These are phyloP conservation scores for Yamadazyma laniorum DNA, from an alignment of 805 yeast genomes.

Conservation along the genomic window DNA sequence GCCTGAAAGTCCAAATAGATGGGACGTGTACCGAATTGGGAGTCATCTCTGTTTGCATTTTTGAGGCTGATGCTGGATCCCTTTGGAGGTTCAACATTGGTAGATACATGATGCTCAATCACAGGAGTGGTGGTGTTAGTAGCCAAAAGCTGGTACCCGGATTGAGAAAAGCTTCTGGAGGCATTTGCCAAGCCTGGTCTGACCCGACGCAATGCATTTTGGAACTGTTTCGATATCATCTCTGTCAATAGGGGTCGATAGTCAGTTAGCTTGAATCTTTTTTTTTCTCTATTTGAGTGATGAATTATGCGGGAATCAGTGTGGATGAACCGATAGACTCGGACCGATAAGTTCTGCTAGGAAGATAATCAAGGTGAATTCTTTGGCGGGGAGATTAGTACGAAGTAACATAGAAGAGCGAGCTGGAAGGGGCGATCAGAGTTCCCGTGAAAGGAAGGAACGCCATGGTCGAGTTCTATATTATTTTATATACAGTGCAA, in stretches of 20 bases:
- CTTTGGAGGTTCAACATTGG: constrained; percentile 37
- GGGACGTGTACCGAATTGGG: constrained; percentile 71
- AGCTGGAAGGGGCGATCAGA: too few species aligned
- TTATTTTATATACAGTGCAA: too few species aligned
- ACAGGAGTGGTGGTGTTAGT: constrained; percentile 7
- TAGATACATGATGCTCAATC: constrained; percentile 11
- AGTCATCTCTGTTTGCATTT: constrained; percentile 45
- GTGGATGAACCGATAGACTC: neutral
- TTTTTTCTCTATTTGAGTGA: neutral
- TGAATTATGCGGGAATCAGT: neutral
- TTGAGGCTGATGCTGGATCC: constrained; percentile 48
- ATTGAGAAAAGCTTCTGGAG: neutral
- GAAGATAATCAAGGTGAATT: too few species aligned
- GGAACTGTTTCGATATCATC: constrained; percentile 2
- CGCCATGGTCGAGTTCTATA: too few species aligned
- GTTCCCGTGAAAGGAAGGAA: too few species aligned
- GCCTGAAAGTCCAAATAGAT: constrained; percentile 97
- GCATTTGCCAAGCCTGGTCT: neutral
- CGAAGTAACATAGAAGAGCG: too few species aligned
- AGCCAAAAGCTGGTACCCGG: constrained; percentile 6
- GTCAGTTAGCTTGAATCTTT: neutral
- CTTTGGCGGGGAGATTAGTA: too few species aligned
- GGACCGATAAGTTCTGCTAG: too few species aligned
- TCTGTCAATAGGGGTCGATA: neutral
- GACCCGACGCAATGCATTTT: neutral